These are phyloP conservation scores for Hypoxylon subgilvum DNA, from an alignment of 495 filamentous ascomycete genomes.

Conservation along the genomic window DNA sequence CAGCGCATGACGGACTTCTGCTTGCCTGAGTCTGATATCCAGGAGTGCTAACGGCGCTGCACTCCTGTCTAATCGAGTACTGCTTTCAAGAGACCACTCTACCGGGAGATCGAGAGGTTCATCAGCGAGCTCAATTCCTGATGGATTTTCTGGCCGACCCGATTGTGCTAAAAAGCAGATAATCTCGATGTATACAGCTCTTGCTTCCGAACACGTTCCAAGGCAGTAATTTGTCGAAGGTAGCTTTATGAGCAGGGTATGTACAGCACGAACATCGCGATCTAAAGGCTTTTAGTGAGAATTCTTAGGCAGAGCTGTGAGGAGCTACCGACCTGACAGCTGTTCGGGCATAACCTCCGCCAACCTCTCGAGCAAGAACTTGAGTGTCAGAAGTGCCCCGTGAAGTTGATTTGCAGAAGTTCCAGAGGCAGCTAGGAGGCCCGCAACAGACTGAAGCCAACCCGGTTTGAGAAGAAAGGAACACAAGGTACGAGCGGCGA, in stretches of 20 bases:
- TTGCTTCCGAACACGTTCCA: slow-evolving; percentile 42
- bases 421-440: slow-evolving; percentile 50
- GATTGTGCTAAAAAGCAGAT: slow-evolving; percentile 41
- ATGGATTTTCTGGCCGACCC: neutral
- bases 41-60: slow-evolving; percentile 24
- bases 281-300: slow-evolving; percentile 18
- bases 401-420: slow-evolving; percentile 64
- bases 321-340: slow-evolving; percentile 36
- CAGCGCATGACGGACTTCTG: slow-evolving; percentile 20
- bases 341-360: slow-evolving; percentile 44
- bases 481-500: slow-evolving; percentile 80
- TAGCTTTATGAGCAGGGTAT: slow-evolving; percentile 21
- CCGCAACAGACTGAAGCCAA: slow-evolving; percentile 56
- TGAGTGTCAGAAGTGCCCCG: slow-evolving; percentile 65
- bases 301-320: neutral
- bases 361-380: slow-evolving; percentile 58
- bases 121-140: neutral
- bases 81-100: neutral
- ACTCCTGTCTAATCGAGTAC: neutral
- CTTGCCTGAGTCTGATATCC: slow-evolving; percentile 28
- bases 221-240: slow-evolving; percentile 24
- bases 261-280: slow-evolving; percentile 14
- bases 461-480: slow-evolving; percentile 62
- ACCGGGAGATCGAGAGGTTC: neutral
- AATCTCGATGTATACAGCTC: slow-evolving; percentile 51